Conservation (phyloP, 192 early-diverging fungal species). For the Rhizophagus prolifer region DNA sequence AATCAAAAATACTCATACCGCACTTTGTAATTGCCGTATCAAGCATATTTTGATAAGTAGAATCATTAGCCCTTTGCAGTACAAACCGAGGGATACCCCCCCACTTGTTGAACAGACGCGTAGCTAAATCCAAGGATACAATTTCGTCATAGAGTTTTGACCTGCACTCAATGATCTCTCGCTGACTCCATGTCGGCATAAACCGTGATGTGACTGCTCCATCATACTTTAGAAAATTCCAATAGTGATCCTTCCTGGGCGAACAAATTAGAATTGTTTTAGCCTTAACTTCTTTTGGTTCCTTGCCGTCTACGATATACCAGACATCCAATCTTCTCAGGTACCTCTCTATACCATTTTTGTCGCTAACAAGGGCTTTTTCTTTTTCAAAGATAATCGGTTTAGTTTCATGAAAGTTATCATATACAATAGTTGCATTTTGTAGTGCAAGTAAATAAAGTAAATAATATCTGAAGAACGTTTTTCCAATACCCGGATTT, state of each 20-base stretch:
- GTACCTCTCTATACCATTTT: background rate
- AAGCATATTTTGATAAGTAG: background rate
- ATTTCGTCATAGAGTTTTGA: background rate
- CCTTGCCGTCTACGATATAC: slow-evolving; percentile 15
- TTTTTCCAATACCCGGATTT: slow-evolving; percentile 25
- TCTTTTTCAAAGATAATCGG: background rate
- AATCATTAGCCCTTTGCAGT: background rate
- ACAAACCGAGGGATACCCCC: background rate
- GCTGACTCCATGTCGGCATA: background rate
- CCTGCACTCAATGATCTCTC: background rate
- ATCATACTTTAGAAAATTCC: background rate
- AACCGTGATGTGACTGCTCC: background rate
- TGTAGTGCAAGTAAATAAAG: slow-evolving; percentile 6
- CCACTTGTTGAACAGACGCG: background rate
- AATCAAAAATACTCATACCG: background rate
- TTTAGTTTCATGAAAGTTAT: background rate
- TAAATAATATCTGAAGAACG: slow-evolving; percentile 16
- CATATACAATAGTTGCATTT: slow-evolving; percentile 11
- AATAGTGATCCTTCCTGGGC: background rate
- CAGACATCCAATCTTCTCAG: background rate
- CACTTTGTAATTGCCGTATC: background rate
- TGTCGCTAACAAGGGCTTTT: background rate
- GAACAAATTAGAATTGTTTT: slow-evolving; percentile 28
- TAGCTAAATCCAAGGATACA: too few species aligned
- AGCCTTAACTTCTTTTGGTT: background rate